phyloP scores from a whole-genome alignment of 2,329 filamentous ascomycete genomes.

The Fusarium tuaranense region DNA sequence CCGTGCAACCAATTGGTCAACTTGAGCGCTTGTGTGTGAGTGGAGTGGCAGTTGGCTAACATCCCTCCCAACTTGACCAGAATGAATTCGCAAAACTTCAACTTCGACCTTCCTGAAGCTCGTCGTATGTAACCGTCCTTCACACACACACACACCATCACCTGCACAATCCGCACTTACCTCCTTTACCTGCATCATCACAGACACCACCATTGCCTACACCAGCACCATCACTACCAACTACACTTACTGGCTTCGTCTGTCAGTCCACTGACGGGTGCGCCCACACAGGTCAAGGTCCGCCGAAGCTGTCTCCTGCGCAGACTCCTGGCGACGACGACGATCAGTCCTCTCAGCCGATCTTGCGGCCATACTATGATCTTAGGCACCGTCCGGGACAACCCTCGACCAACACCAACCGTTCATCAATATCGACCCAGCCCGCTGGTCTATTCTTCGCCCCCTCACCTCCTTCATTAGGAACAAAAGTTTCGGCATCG shows the following conservation, averaged over 20 bases:
- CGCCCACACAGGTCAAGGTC: slow-evolving; percentile 40
- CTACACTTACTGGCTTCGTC: slow-evolving; percentile 23
- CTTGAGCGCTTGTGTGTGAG: slow-evolving; percentile 41
- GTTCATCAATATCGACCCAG: slow-evolving; percentile 50
- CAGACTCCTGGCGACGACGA: slow-evolving; percentile 42
- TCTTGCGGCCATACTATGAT: slow-evolving; percentile 43
- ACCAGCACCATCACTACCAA: background rate
- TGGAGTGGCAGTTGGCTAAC: slow-evolving; percentile 47
- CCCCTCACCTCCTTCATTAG: slow-evolving; percentile 54
- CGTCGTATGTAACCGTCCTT: slow-evolving; percentile 48
- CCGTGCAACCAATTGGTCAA: slow-evolving; percentile 51
- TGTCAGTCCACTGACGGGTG: slow-evolving; percentile 35
- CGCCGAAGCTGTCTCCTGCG: slow-evolving; percentile 36
- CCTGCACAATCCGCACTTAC: slow-evolving; percentile 6
- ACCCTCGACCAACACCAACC: slow-evolving; percentile 34
- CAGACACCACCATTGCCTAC: slow-evolving; percentile 1
- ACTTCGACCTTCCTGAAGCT: slow-evolving; percentile 53
- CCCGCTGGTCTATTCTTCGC: slow-evolving; percentile 49
- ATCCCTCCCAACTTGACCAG: slow-evolving; percentile 38
- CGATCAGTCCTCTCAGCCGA: slow-evolving; percentile 37
- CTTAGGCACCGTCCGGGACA: slow-evolving; percentile 38
- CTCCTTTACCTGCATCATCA: slow-evolving; percentile 17
- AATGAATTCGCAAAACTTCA: slow-evolving; percentile 55
- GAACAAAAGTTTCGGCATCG: slow-evolving; percentile 44
- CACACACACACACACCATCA: slow-evolving; percentile 11